Conservation (phyloP, 352 stramenopile genomes). For the Phytophthora pistaciae region DNA sequence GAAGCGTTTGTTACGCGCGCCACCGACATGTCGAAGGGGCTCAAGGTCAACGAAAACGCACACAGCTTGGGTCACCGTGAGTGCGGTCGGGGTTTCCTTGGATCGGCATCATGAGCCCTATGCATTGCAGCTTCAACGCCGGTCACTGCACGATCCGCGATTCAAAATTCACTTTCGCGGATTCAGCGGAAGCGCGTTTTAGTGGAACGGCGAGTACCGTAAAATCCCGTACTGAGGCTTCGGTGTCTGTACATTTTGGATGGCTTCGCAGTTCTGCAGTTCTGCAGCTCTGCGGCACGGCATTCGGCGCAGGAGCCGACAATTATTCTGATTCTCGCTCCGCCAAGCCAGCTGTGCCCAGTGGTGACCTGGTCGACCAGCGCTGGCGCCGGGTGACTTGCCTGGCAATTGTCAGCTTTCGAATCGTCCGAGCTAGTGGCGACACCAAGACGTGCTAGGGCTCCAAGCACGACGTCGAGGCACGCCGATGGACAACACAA, state of each 20-base stretch:
- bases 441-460: neutral
- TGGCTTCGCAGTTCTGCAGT: too few relatives aligned
- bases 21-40: slow-evolving; percentile 13
- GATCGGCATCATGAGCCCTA: slow-evolving; percentile 11
- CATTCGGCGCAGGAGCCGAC: too few relatives aligned
- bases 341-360: neutral
- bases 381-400: neutral
- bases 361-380: neutral
- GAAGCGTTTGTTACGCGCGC: slow-evolving; percentile 6
- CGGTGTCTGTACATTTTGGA: neutral
- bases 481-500: neutral
- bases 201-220: slow-evolving; percentile 8
- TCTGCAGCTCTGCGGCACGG: too few relatives aligned
- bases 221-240: slow-evolving; percentile 3
- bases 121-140: neutral
- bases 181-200: neutral
- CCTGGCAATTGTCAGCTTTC: neutral
- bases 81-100: neutral
- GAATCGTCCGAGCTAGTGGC: neutral
- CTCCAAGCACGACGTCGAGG: neutral
- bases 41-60: neutral
- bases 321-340: slow-evolving; percentile 1
- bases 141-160: slow-evolving; percentile 3
- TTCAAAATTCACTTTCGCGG: slow-evolving; percentile 22
- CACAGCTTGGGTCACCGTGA: neutral